Evolutionary conservation across 768 basidiomycete species (phyloP).

Genomic region (Pilatotrama ljubarskyi): DNA sequence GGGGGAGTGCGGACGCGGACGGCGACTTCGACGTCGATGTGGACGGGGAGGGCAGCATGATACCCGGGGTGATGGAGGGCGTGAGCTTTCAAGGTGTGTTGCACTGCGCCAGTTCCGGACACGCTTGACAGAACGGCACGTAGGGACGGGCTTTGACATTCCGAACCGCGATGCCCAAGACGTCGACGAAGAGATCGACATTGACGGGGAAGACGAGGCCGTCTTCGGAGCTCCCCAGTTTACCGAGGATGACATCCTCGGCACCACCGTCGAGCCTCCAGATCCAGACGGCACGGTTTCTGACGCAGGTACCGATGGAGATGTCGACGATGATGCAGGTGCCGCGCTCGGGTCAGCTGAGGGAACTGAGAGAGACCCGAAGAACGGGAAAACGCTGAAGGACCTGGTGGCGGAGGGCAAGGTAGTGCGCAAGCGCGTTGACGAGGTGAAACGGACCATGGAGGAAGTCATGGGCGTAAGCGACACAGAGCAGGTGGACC

Average conservation of each 20-base stretch:
- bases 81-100: conserved; percentile 37
- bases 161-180: conserved; percentile 58
- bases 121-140: not conserved
- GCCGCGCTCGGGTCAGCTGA: conserved; percentile 34
- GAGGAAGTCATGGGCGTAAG: conserved; percentile 43
- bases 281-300: not conserved
- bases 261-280: conserved; percentile 20
- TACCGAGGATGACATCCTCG: conserved; percentile 68
- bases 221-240: conserved; percentile 74
- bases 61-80: conserved; percentile 31
- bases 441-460: conserved; percentile 35
- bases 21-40: conserved; percentile 44
- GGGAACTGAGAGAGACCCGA: conserved; percentile 28
- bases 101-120: not conserved
- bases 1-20: conserved; percentile 34
- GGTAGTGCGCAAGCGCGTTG: conserved; percentile 26
- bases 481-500: conserved; percentile 31
- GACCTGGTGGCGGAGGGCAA: conserved; percentile 58
- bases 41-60: conserved; percentile 33
- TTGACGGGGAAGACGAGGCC: conserved; percentile 74
- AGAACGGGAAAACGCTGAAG: conserved; percentile 35
- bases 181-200: conserved; percentile 77
- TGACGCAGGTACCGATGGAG: conserved; percentile 30
- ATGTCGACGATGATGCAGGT: conserved; percentile 40
- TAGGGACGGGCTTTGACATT: conserved; percentile 73